phyloP scores from a whole-genome alignment of 2,329 filamentous ascomycete genomes.

The Huntiella bhutanensis region DNA sequence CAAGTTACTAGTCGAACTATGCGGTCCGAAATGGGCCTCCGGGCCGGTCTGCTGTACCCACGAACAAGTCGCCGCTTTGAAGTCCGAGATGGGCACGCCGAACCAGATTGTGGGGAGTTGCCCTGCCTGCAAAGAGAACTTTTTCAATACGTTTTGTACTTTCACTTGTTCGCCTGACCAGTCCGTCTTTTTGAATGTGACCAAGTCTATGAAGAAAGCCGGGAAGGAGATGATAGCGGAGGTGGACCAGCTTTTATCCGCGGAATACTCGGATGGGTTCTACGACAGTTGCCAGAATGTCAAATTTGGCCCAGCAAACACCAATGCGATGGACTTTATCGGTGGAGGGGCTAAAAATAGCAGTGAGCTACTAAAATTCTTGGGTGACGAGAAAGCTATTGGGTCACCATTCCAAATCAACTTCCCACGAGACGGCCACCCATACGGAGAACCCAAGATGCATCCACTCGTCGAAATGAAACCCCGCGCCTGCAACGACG shows the following conservation, averaged over 20 bases:
- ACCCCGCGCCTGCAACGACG: constrained; percentile 76
- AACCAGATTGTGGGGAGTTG: constrained; percentile 82
- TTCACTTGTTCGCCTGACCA: constrained; percentile 97
- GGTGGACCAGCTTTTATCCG: constrained; percentile 72
- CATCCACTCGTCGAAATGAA: constrained; percentile 42
- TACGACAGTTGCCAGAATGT: constrained; percentile 98
- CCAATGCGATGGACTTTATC: constrained; percentile 87
- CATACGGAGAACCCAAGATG: constrained; percentile 45
- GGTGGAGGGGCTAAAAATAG: constrained; percentile 89
- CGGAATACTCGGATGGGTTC: constrained; percentile 70
- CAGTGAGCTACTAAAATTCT: constrained; percentile 67
- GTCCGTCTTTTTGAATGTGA: constrained; percentile 87
- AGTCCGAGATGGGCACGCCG: constrained; percentile 69
- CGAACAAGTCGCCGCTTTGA: constrained; percentile 65
- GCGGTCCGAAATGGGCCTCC: constrained; percentile 69
- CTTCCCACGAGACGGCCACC: constrained; percentile 36
- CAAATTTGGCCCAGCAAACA: constrained; percentile 89
- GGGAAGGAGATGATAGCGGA: constrained; percentile 51
- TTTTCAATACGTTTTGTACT: constrained; percentile 94
- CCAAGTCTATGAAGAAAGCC: constrained; percentile 44
- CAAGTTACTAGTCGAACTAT: constrained; percentile 64
- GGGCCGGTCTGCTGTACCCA: constrained; percentile 69
- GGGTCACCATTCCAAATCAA: constrained; percentile 98
- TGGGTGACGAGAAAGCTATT: constrained; percentile 76
- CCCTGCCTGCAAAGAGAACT: constrained; percentile 94